Percentiles rank a stretch among this genome's conserved stretches.
Conservation (phyloP, 2,329 filamentous ascomycete species). For the Alternaria brassicae region DNA sequence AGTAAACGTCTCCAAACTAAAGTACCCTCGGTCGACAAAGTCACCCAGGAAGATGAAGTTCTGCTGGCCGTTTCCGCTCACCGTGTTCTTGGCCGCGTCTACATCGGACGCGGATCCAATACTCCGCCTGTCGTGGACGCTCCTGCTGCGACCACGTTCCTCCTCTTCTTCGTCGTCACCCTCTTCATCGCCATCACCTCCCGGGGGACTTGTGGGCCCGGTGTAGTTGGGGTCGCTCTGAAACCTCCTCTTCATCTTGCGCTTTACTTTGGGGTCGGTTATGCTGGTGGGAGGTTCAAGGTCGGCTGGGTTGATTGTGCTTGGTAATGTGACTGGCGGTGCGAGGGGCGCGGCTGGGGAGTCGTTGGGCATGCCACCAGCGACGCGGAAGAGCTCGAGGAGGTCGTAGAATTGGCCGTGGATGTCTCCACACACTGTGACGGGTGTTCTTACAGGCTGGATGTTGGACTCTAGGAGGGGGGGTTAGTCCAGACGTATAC, state of each 20-base stretch:
- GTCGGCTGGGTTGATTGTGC: conserved; percentile 86
- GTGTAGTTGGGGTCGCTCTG: conserved; percentile 62
- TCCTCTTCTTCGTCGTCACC: conserved; percentile 57
- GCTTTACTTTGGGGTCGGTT: conserved; percentile 83
- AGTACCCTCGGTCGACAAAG: conserved; percentile 77
- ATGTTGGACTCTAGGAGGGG: conserved; percentile 84
- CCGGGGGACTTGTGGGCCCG: conserved; percentile 58
- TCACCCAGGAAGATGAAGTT: conserved; percentile 76
- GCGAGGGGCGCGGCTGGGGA: conserved; percentile 64
- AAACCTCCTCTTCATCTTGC: conserved; percentile 73
- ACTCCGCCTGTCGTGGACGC: conserved; percentile 49
- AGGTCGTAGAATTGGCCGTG: conserved; percentile 99
- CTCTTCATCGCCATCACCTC: conserved; percentile 58
- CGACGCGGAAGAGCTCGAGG: conserved; percentile 93
- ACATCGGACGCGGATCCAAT: conserved; percentile 53
- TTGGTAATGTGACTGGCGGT: conserved; percentile 67
- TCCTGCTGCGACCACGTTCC: conserved; percentile 54
- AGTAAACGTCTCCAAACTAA: conserved; percentile 76
- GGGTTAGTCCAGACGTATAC: not conserved
- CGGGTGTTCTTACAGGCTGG: conserved; percentile 94
- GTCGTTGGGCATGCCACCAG: conserved; percentile 94
- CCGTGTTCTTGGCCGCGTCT: conserved; percentile 49
- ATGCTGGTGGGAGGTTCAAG: conserved; percentile 91
- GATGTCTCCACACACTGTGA: conserved; percentile 97
- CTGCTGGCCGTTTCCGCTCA: conserved; percentile 63